Base-by-base conservation (phyloP, 1,284 basidiomycete genomes). In the Fomitopsis pinicola region DNA sequence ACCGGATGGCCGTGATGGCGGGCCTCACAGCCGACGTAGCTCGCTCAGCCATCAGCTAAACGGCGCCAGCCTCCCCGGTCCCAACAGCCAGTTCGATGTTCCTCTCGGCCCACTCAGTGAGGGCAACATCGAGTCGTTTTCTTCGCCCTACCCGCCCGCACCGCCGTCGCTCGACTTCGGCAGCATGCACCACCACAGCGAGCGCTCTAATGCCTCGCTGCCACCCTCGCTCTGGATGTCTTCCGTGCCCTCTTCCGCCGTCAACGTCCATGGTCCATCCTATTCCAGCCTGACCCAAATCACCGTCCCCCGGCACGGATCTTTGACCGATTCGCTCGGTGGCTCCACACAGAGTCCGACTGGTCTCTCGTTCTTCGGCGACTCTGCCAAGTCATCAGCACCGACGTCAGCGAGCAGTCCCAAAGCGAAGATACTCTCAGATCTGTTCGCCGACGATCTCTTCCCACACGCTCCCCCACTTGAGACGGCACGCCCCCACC, bases 161-260 rank as follows among this genome's bases (percentile, higher is more conserved):
- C 61, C 64, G 19, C 58, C 64, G 22, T 63, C 64, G 3, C 61
- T 63, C 36, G 68, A 67, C 17, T 64, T 63, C 52, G 55, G 64
- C 8, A 58, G 61, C 42, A 55, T 62, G 14, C 62, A 63, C 33
- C 64, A 63, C n/a, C 63, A 60, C 10, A 55, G 76, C 70, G 85
- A 87, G 68, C 86, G 82, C 67, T 78, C 82, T 56, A 77, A 77
- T 67, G 68, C 76, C 55, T 80, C 82, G 60, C 76, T 92, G 48
- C 87, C 87, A 55, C 89, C 90, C 3, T 89, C 88, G 48, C 75
- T 91, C 53, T 92, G 89, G 90, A 92, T 92, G 90, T 91, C 89
- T 12, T 82, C 80, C 57, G 74, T 82, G 17, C 75, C 81, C 5
- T 75, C 80, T 2, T 71, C 79, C 5, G 77, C 78, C n/a, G 74